A percentile compares a stretch with the other conserved stretches of the same genome.
These are phyloP conservation scores for Artomyces pyxidatus DNA, from an alignment of 768 basidiomycete species.

Conservation along the genomic window DNA sequence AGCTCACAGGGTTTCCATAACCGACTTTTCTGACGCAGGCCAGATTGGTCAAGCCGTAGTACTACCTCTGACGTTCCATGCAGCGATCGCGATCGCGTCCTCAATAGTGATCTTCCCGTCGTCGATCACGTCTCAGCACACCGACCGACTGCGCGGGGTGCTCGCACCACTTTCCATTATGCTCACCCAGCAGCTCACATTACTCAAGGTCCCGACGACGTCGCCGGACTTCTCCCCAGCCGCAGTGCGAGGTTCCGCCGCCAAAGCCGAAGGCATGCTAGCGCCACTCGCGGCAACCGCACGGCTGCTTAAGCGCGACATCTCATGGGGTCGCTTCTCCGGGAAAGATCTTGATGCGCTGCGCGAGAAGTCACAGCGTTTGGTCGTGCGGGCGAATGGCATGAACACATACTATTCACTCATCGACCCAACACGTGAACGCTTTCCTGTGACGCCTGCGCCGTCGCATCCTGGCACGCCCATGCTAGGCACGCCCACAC, in stretches of 20 bases:
- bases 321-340: slow-evolving; percentile 52
- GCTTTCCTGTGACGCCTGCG: slow-evolving; percentile 27
- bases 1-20: slow-evolving; percentile 9
- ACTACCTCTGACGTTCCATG: slow-evolving; percentile 53
- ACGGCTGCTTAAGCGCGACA: slow-evolving; percentile 47
- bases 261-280: slow-evolving; percentile 40
- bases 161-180: slow-evolving; percentile 39
- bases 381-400: slow-evolving; percentile 54
- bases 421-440: slow-evolving; percentile 54
- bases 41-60: slow-evolving; percentile 45
- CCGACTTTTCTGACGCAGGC: slow-evolving; percentile 1
- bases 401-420: slow-evolving; percentile 53
- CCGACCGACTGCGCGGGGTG: slow-evolving; percentile 37
- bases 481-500: neutral
- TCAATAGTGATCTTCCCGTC: slow-evolving; percentile 55
- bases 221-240: slow-evolving; percentile 31
- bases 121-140: slow-evolving; percentile 54
- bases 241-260: slow-evolving; percentile 28
- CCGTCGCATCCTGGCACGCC: slow-evolving; percentile 9
- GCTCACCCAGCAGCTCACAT: slow-evolving; percentile 36
- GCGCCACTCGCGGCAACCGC: slow-evolving; percentile 43
- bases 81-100: slow-evolving; percentile 41
- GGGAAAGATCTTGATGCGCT: slow-evolving; percentile 48
- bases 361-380: slow-evolving; percentile 39
- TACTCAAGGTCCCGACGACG: slow-evolving; percentile 37